These are phyloP conservation scores for Wickerhamia fluorescens DNA, from an alignment of 805 yeast species.

Conservation along the genomic window DNA sequence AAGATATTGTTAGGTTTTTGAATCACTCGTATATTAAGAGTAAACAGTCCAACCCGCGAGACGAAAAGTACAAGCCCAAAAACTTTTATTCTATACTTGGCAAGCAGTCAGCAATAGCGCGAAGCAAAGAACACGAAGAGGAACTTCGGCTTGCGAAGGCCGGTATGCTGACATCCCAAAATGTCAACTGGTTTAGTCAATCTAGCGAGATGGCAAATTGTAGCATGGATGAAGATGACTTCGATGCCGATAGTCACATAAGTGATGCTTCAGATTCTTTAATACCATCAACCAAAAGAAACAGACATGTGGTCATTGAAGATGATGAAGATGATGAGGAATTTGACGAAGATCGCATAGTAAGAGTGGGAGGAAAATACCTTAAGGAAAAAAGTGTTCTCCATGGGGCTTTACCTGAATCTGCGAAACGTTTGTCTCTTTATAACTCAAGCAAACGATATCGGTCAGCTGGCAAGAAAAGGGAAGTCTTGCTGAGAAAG, in stretches of 20 bases:
- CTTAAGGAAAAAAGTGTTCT: slow-evolving; percentile 23
- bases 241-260: neutral
- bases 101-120: slow-evolving; percentile 8
- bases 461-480: no score
- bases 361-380: slow-evolving; percentile 12
- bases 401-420: slow-evolving; percentile 34
- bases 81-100: slow-evolving; percentile 34
- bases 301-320: neutral
- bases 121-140: slow-evolving; percentile 6
- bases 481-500: slow-evolving; percentile 17
- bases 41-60: slow-evolving; percentile 28
- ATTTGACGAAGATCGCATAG: slow-evolving; percentile 10
- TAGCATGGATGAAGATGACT: neutral
- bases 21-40: slow-evolving; percentile 26
- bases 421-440: slow-evolving; percentile 26
- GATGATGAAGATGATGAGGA: slow-evolving; percentile 5
- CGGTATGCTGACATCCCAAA: neutral
- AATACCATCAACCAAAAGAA: neutral
- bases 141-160: slow-evolving; percentile 1
- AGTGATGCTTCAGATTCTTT: neutral
- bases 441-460: slow-evolving; percentile 11
- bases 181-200: neutral
- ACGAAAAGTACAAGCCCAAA: slow-evolving; percentile 31
- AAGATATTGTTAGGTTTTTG: slow-evolving; percentile 25
- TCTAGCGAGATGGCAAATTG: slow-evolving; percentile 1